Evolutionary conservation across 495 filamentous ascomycete species (phyloP), one percentile per base, ranked within the genome.

Genomic region (Penicillium waksmanii): DNA sequence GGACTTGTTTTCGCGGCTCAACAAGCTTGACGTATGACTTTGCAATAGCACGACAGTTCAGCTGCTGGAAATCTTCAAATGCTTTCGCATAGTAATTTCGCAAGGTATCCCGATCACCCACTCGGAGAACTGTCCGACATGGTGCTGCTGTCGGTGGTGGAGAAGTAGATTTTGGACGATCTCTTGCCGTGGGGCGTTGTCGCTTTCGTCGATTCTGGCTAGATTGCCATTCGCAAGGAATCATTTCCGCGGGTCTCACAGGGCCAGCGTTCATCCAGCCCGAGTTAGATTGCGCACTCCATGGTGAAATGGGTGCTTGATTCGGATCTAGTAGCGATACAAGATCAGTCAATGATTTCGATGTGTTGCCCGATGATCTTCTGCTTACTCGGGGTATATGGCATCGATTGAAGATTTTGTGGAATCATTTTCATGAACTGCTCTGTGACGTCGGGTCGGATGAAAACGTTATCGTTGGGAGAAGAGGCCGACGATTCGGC

Each of bases 1-100:
- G 87, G 0, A 87, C 86, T 68, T 96, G 92, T 70, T 97, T 97
- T 60, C 90, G 91, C 0, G 93, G 90, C 51, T 92, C 89, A 3
- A 96, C 87, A 15, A 86, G 80, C 65, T 90, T 93, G 63, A 96
- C 88, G 74, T 92, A 93, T 4, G 83, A 87, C 70, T 94, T 96
- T 9, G 84, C 84, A 34, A 96, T 84, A 3, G 66, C 56, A 1
- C 78, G 73, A 36, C 78, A 81, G 52, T 76, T 77, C 40, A 77
- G 61, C 53, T 83, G 80, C 58, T 81, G 77, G 53, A 83, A 73
- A 25, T 72, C 67, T 51, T 72, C 75, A 34, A 81, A 70, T 5
- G 73, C 73, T 35, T 66, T 82, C 33, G 82, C 77, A 60, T 91
- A 90, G 63, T 88, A 90, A 8, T 77, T 74, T 62, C 84, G 82